A percentile compares a stretch with the other conserved stretches of the same genome.
Evolutionary conservation across 2,329 filamentous ascomycete genomes (phyloP).

Genomic region (Cercospora sp.): DNA sequence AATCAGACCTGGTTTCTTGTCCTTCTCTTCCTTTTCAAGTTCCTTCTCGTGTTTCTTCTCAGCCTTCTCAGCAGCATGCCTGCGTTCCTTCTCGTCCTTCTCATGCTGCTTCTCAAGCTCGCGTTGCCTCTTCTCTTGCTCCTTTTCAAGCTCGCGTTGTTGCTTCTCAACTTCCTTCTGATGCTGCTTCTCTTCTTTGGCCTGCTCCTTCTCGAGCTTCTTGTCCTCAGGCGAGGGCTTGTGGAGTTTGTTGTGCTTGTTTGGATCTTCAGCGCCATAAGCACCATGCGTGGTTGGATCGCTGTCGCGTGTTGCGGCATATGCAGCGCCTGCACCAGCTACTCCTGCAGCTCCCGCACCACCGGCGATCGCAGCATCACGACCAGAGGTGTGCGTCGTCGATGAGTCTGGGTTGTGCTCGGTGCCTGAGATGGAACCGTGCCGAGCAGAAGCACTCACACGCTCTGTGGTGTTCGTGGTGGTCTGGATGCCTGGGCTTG

Average conservation of each 20-base stretch:
- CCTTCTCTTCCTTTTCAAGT: conserved; percentile 35
- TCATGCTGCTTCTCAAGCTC: conserved; percentile 29
- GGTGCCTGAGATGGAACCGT: conserved; percentile 28
- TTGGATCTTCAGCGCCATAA: conserved; percentile 25
- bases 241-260: conserved; percentile 24
- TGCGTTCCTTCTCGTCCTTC: conserved; percentile 22
- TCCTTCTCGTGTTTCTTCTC: conserved; percentile 35
- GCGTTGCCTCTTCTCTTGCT: conserved; percentile 22
- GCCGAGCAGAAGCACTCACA: conserved; percentile 23
- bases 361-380: conserved; percentile 37
- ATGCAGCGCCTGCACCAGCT: conserved; percentile 32
- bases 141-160: conserved; percentile 29
- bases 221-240: conserved; percentile 20
- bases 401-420: not conserved
- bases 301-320: conserved; percentile 14
- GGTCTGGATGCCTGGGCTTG: not conserved
- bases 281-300: conserved; percentile 15
- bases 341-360: conserved; percentile 34
- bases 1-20: conserved; percentile 37
- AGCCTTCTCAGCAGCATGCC: conserved; percentile 21
- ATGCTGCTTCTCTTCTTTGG: conserved; percentile 24
- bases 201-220: conserved; percentile 27
- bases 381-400: conserved; percentile 30
- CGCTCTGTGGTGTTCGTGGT: not conserved
- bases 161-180: conserved; percentile 16